Conservation (phyloP, 768 basidiomycete species). For the Russula sp. region DNA sequence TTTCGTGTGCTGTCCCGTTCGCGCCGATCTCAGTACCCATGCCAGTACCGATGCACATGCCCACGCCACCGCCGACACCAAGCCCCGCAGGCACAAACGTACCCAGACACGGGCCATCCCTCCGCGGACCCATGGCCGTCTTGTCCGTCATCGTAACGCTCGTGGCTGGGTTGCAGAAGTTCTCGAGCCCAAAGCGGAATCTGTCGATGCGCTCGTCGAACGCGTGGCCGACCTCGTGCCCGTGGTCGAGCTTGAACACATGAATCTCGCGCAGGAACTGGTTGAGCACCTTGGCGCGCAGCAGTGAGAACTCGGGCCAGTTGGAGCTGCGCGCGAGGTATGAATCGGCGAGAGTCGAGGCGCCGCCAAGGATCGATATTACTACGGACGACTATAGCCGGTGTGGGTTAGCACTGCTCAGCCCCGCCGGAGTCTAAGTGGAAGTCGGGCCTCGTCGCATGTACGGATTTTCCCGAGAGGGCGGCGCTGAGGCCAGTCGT, state of each 20-base stretch:
- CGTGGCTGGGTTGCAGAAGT: conserved; percentile 35
- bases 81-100: not conserved
- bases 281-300: conserved; percentile 54
- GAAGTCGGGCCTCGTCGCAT: not conserved
- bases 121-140: not conserved
- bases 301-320: conserved; percentile 58
- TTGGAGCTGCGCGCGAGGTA: conserved; percentile 66
- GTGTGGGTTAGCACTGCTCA: not conserved
- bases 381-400: not conserved
- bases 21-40: not conserved
- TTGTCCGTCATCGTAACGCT: conserved; percentile 10
- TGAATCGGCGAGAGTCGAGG: conserved; percentile 62
- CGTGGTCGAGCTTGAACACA: conserved; percentile 55
- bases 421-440: not conserved
- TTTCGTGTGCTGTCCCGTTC: not conserved
- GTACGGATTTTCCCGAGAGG: conserved; percentile 20
- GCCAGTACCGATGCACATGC: not conserved
- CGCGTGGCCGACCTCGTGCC: conserved; percentile 35
- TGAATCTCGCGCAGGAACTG: conserved; percentile 58
- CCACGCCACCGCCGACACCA: not conserved
- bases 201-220: conserved; percentile 30
- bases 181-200: conserved; percentile 41
- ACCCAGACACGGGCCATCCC: not conserved
- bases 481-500: conserved; percentile 27
- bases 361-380: conserved; percentile 42